Conservation (phyloP, 2,329 filamentous ascomycete species). For the Phialophora verrucosa region DNA sequence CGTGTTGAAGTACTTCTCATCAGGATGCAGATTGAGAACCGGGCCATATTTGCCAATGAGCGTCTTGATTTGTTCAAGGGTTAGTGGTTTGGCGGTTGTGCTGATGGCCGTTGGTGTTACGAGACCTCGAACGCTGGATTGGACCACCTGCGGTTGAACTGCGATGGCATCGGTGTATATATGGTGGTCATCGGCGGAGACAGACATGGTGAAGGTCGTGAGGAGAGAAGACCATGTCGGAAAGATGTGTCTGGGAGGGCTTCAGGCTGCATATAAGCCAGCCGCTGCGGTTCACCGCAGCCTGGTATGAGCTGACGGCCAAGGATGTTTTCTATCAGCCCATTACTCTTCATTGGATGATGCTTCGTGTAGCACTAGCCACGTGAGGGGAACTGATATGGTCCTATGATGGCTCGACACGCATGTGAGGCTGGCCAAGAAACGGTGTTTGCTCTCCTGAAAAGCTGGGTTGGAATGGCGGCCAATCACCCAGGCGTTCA, state of each 20-base stretch:
- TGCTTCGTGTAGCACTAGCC: background rate
- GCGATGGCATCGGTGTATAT: constrained; percentile 18
- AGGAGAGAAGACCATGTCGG: background rate
- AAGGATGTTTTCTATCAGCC: background rate
- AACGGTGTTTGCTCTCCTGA: background rate
- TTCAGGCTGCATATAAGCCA: constrained; percentile 7
- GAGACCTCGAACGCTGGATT: constrained; percentile 25
- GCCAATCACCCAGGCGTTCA: background rate
- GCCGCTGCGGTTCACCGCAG: background rate
- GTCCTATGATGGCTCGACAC: constrained; percentile 3
- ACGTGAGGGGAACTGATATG: background rate
- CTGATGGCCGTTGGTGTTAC: constrained; percentile 20
- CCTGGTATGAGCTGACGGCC: constrained; percentile 5
- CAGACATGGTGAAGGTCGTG: background rate
- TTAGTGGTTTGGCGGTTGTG: constrained; percentile 22
- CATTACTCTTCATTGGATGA: background rate
- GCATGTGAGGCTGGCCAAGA: background rate
- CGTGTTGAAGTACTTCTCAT: constrained; percentile 23
- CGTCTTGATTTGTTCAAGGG: constrained; percentile 11
- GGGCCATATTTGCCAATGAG: constrained; percentile 24
- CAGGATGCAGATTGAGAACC: constrained; percentile 23
- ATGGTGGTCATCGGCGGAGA: constrained; percentile 9
- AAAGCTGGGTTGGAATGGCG: background rate
- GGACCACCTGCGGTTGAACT: constrained; percentile 20
- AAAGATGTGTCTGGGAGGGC: background rate